Percentiles rank a stretch among this genome's conserved stretches.
phyloP scores from a whole-genome alignment of 331 rosid species.

The Rosa hybrid region DNA sequence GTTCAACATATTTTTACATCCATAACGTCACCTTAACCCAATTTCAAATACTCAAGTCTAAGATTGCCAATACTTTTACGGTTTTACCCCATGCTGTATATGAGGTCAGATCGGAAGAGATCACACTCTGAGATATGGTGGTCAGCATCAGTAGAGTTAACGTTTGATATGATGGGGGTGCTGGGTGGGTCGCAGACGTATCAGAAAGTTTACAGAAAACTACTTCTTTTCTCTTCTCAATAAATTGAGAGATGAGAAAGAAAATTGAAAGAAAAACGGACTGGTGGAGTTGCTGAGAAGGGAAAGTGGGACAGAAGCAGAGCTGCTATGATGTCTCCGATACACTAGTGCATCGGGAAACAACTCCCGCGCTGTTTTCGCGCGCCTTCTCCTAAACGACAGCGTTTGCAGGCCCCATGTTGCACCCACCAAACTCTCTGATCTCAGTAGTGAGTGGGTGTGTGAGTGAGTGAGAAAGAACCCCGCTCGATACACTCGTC shows the following conservation, averaged over 20 bases:
- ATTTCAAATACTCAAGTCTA: background rate
- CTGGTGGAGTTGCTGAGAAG: background rate
- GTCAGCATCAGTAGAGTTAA: constrained; percentile 43
- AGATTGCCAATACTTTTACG: background rate
- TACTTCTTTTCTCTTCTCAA: background rate
- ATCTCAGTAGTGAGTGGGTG: background rate
- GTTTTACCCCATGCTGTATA: background rate
- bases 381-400: constrained; percentile 66
- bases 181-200: constrained; percentile 28
- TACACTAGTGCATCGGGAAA: constrained; percentile 65
- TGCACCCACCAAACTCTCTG: background rate
- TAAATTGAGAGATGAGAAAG: background rate
- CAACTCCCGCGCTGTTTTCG: constrained; percentile 98
- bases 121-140: constrained; percentile 23
- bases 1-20: background rate
- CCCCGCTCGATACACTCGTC: background rate
- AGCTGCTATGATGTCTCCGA: constrained; percentile 15
- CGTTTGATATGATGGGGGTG: constrained; percentile 59
- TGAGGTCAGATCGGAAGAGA: background rate
- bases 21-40: background rate
- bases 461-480: background rate
- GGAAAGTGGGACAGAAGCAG: constrained; percentile 3
- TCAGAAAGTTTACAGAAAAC: constrained; percentile 13
- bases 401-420: constrained; percentile 25
- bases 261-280: background rate